These are phyloP conservation scores for Mangifera indica DNA, from an alignment of 345 rosid species.

Conservation along the genomic window DNA sequence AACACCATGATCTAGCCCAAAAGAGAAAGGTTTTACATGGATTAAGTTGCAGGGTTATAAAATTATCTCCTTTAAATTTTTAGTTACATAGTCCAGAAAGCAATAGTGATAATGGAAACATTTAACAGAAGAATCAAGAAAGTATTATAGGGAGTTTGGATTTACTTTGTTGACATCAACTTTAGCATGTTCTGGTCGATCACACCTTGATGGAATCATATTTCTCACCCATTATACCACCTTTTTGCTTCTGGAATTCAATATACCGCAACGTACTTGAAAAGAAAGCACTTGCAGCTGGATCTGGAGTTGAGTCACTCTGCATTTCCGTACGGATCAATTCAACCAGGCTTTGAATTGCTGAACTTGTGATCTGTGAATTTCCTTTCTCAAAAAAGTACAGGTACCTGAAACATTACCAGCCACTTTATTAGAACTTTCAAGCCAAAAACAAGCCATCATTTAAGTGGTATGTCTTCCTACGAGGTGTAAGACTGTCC, in stretches of 20 bases:
- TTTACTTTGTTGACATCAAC: background rate
- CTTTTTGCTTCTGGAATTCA: slow-evolving; percentile 75
- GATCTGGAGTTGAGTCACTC: slow-evolving; percentile 51
- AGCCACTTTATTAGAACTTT: background rate
- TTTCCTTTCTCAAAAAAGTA: slow-evolving; percentile 84
- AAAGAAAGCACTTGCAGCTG: slow-evolving; percentile 61
- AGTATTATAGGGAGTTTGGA: background rate
- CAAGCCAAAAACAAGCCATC: background rate
- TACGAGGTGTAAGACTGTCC: background rate
- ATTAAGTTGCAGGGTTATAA: background rate
- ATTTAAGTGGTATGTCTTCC: background rate
- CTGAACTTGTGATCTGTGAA: slow-evolving; percentile 55
- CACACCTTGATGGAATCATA: slow-evolving; percentile 22
- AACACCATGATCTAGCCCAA: background rate
- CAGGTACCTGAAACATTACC: slow-evolving; percentile 49
- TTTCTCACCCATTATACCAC: slow-evolving; percentile 52
- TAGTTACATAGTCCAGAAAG: background rate
- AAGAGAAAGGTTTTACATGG: background rate
- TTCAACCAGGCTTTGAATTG: slow-evolving; percentile 70
- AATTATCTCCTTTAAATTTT: too few relatives aligned
- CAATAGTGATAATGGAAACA: background rate
- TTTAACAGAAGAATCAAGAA: background rate
- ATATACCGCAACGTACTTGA: slow-evolving; percentile 65
- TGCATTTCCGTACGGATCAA: slow-evolving; percentile 68
- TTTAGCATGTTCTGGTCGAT: slow-evolving; percentile 7